A percentile compares a stretch with the other conserved stretches of the same genome.
Conservation (phyloP, 176 grass and related monocot species). For the Musa schizocarpa region DNA sequence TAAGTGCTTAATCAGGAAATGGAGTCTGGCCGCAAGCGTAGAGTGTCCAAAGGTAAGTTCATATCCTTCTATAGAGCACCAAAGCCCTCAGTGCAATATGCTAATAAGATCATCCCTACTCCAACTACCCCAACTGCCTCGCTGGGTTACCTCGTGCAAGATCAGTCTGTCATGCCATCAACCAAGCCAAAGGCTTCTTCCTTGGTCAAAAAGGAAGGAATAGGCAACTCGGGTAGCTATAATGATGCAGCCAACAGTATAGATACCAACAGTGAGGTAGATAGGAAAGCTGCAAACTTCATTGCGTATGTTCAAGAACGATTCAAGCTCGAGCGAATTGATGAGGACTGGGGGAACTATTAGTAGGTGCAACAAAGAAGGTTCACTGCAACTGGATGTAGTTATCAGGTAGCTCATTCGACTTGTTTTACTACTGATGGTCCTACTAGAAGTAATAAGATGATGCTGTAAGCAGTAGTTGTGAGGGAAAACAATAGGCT, state of each 20-base stretch:
- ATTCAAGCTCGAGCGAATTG: conserved; percentile 30
- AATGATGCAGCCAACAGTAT: not conserved
- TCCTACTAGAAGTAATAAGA: not conserved
- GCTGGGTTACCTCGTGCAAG: not conserved
- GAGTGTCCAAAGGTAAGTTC: not conserved
- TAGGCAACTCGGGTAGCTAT: not conserved
- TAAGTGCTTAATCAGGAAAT: not conserved
- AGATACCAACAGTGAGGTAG: conserved; percentile 16
- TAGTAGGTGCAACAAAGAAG: not conserved
- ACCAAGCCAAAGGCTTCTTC: not conserved
- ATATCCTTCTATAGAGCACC: not conserved
- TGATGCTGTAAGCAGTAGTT: not conserved
- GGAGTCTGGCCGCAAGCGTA: not conserved
- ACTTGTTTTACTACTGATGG: not conserved
- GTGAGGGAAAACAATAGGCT: not conserved
- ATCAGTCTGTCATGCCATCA: not conserved
- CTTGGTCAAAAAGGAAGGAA: not conserved
- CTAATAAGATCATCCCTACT: not conserved
- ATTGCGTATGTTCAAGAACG: conserved; percentile 60
- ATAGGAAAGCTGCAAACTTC: conserved; percentile 31
- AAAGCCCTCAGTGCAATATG: not conserved
- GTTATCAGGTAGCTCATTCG: not conserved
- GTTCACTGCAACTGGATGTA: not conserved
- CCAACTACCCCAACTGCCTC: not conserved
- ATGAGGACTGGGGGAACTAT: conserved; percentile 22